Evolutionary conservation across 768 basidiomycete genomes (phyloP), one percentile per base, ranked within the genome.

Genomic region (Lactarius sanguifluus): DNA sequence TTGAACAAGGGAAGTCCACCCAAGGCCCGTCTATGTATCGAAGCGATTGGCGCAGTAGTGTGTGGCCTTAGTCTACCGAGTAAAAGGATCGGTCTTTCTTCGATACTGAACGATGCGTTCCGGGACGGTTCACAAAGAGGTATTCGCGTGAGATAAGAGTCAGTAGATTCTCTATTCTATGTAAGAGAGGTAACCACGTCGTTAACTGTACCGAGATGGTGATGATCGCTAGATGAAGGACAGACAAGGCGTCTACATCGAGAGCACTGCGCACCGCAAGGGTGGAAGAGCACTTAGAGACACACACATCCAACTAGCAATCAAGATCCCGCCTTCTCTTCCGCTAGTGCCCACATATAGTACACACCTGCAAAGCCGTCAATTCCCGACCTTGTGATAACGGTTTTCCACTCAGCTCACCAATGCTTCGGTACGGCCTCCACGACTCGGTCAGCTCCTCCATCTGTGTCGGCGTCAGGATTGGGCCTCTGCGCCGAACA

Each of bases 281-380:
- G 40, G 34, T 36, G 10, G 34, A 36, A 41, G 16, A 18, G 23
- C 13, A 52, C n/a, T 50, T 25, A 12, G 47, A 50, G 47, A 52
- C 15, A 5, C 25, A 5, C 25, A 12, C 50, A 25, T 15, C 12
- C n/a, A 52, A 15, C 5, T 16, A 5, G 50, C 10, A 28, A 5
- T 40, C 58, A 64, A 43, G 62, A 60, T 30, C 13, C 32, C 5
- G 47, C 32, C 41, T 69, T 67, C 52, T 76, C 74, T 65, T 86
- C 84, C 10, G 86, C 84, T 63, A 92, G 79, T 2, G 89, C 84
- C 92, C 92, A 95, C 91, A 93, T 94, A 76, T 91, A 93, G 76
- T 89, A 93, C 28, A 91, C 89, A 60, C 84, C 89, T 90, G 69
- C 36, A 55, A 55, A 55, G 60, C 59, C 20, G 65, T 65, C 56